phyloP scores from a whole-genome alignment of 805 yeast species.

The Candida germanica region DNA sequence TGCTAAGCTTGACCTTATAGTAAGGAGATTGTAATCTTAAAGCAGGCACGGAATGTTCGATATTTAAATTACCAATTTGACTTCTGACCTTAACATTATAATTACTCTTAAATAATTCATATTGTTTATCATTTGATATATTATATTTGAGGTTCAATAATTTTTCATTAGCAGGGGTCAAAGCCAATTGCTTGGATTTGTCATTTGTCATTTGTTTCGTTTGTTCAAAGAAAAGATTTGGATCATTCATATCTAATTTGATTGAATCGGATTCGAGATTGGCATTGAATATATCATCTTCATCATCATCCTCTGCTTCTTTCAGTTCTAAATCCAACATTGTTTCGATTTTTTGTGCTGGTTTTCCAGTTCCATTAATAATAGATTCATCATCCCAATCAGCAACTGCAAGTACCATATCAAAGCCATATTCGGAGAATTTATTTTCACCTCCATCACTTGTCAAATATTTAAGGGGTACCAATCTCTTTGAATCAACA shows the following conservation, averaged over 20 bases:
- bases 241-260: conserved; percentile 83
- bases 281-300: conserved; percentile 79
- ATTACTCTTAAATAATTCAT: conserved; percentile 77
- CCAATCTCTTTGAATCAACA: conserved; percentile 16
- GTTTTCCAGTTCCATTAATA: conserved; percentile 41
- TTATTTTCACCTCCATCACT: conserved; percentile 33
- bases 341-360: not conserved
- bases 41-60: conserved; percentile 92
- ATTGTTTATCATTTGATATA: conserved; percentile 84
- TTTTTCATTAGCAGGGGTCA: conserved; percentile 53
- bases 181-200: conserved; percentile 24
- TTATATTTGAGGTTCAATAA: conserved; percentile 62
- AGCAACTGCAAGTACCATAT: conserved; percentile 62
- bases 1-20: conserved; percentile 73
- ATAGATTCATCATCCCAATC: conserved; percentile 75
- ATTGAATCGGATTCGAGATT: conserved; percentile 39
- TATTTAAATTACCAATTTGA: conserved; percentile 83
- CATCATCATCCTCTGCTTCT: conserved; percentile 43
- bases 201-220: conserved; percentile 5
- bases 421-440: conserved; percentile 46
- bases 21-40: conserved; percentile 83
- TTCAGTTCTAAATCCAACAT: conserved; percentile 12
- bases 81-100: conserved; percentile 91
- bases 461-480: conserved; percentile 29
- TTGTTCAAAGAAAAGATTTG: conserved; percentile 62